Evolutionary conservation across 441 rosid species (phyloP).

Genomic region (Manihot esculenta): DNA sequence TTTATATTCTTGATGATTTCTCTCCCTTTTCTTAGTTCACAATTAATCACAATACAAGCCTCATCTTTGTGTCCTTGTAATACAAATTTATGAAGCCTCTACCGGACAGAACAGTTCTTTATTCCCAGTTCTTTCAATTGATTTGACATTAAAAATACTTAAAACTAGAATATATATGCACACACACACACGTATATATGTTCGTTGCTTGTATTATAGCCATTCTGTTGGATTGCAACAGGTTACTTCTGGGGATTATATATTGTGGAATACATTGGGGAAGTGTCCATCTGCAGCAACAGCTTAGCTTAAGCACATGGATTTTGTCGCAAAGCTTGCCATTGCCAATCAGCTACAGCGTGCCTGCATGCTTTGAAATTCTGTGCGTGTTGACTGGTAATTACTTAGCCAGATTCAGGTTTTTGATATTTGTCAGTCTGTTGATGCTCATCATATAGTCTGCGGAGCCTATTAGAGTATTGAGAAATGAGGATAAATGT

Average conservation of each 20-base stretch:
- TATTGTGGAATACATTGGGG: slow-evolving; percentile 94
- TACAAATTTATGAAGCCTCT: slow-evolving; percentile 1
- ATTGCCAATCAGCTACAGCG: not conserved
- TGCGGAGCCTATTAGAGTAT: not conserved
- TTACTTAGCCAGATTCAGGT: not conserved
- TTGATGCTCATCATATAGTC: not conserved
- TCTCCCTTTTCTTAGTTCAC: not conserved
- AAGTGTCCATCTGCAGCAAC: slow-evolving; percentile 77
- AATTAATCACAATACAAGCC: not conserved
- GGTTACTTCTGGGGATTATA: slow-evolving; percentile 86
- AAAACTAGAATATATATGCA: too few species aligned
- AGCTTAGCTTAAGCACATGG: slow-evolving; percentile 36
- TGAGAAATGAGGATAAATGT: not conserved
- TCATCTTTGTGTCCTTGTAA: not conserved
- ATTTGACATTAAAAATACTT: too few species aligned
- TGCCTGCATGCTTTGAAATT: not conserved
- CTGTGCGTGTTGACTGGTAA: not conserved
- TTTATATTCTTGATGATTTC: not conserved
- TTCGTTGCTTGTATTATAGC: not conserved
- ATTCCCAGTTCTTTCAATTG: too few species aligned
- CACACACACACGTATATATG: too few species aligned
- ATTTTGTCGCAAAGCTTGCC: slow-evolving; percentile 4
- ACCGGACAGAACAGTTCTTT: too few species aligned
- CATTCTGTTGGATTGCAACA: slow-evolving; percentile 29
- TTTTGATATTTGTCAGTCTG: not conserved